Evolutionary conservation across 2,329 filamentous ascomycete genomes (phyloP).

Genomic region (Pestalotiopsis sp.): DNA sequence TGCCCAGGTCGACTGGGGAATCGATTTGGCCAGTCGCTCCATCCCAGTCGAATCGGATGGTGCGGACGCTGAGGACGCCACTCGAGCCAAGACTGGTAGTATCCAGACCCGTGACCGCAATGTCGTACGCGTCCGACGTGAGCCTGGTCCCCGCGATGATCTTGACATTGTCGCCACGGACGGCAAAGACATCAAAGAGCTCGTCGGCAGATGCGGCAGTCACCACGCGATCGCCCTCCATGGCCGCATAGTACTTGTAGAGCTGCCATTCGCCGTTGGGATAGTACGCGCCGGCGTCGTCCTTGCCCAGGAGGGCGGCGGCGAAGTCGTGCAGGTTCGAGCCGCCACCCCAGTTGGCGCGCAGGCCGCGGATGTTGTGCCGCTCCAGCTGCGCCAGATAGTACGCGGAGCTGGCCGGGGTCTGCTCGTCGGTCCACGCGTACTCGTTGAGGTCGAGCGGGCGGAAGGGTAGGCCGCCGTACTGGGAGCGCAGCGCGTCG

Average conservation of each 20-base stretch:
- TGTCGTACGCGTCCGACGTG: not conserved
- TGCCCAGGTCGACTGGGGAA: not conserved
- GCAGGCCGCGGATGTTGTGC: conserved; percentile 40
- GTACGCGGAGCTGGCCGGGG: conserved; percentile 41
- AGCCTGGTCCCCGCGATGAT: not conserved
- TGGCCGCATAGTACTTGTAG: not conserved
- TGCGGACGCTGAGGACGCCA: not conserved
- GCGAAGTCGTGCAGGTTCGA: conserved; percentile 44
- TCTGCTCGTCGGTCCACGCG: conserved; percentile 39
- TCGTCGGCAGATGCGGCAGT: not conserved
- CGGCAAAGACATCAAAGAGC: not conserved
- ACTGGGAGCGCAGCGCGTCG: not conserved
- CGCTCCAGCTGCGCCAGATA: conserved; percentile 50
- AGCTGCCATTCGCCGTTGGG: conserved; percentile 6
- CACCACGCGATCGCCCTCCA: not conserved
- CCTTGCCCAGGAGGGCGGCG: conserved; percentile 40
- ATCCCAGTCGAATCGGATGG: not conserved
- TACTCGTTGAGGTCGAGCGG: conserved; percentile 53
- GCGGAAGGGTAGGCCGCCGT: conserved; percentile 28
- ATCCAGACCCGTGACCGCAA: not conserved
- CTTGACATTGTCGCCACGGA: not conserved
- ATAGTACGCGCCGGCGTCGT: not conserved
- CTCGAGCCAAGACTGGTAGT: not conserved
- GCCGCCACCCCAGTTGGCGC: conserved; percentile 47
- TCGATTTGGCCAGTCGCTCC: not conserved